A percentile compares a stretch with the other conserved stretches of the same genome.
phyloP scores from a whole-genome alignment of 768 basidiomycete species.

The Cyathus striatus region DNA sequence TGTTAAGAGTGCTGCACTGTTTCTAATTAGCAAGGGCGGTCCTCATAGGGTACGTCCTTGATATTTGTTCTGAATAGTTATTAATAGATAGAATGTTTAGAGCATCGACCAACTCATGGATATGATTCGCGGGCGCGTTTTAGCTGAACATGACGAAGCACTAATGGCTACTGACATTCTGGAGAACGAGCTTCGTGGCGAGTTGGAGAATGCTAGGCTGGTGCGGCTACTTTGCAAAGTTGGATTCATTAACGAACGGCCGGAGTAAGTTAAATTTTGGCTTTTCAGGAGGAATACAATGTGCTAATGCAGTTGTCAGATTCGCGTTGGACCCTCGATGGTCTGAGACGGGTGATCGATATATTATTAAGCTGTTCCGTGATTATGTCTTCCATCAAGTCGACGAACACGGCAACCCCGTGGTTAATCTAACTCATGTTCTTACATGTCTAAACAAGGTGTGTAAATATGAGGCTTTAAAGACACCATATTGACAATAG shows the following conservation, averaged over 20 bases:
- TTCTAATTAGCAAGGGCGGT: slow-evolving; percentile 67
- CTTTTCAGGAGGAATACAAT: not conserved
- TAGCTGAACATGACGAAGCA: slow-evolving; percentile 83
- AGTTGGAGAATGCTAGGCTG: slow-evolving; percentile 91
- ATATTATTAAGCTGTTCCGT: slow-evolving; percentile 96
- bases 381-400: slow-evolving; percentile 99
- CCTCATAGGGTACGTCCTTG: slow-evolving; percentile 48
- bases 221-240: slow-evolving; percentile 90
- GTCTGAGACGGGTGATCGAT: slow-evolving; percentile 98
- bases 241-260: slow-evolving; percentile 98
- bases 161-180: slow-evolving; percentile 77
- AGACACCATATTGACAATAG: not conserved
- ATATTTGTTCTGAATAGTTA: not conserved
- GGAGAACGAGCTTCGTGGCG: slow-evolving; percentile 79
- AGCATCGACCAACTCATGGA: slow-evolving; percentile 77
- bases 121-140: slow-evolving; percentile 64
- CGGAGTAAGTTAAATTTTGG: slow-evolving; percentile 67
- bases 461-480: not conserved
- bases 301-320: slow-evolving; percentile 29
- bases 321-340: slow-evolving; percentile 94
- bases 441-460: slow-evolving; percentile 93
- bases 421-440: slow-evolving; percentile 88
- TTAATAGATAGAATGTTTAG: slow-evolving; percentile 26
- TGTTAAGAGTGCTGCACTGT: slow-evolving; percentile 75
- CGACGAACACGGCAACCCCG: slow-evolving; percentile 83